phyloP scores from a whole-genome alignment of 768 basidiomycete genomes.

The Tremella mesenterica region DNA sequence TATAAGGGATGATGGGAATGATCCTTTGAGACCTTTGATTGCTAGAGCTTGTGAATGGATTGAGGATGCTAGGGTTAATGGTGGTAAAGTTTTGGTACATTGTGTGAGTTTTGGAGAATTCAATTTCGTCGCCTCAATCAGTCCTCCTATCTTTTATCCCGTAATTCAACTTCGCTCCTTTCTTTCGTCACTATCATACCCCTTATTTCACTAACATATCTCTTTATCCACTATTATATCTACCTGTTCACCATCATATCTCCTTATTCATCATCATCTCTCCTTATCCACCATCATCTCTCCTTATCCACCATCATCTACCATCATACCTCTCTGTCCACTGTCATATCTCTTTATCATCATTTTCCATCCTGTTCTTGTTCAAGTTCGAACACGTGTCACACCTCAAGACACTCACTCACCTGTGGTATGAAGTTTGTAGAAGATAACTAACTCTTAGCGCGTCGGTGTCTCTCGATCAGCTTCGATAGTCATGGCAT shows the following conservation, averaged over 20 bases:
- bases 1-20: constrained; percentile 92
- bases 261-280: neutral
- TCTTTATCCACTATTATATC: too few relatives aligned
- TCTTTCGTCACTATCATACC: too few relatives aligned
- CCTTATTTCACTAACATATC: too few relatives aligned
- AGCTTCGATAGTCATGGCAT: constrained; percentile 92
- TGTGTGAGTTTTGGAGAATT: constrained; percentile 49
- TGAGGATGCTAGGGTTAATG: constrained; percentile 67
- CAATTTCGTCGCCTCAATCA: neutral
- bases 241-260: neutral
- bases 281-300: too few relatives aligned
- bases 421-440: neutral
- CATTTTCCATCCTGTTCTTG: too few relatives aligned
- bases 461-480: constrained; percentile 97
- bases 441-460: constrained; percentile 11
- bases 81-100: constrained; percentile 87
- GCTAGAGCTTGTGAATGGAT: constrained; percentile 89
- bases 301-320: too few relatives aligned
- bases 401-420: too few relatives aligned
- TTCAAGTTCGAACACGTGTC: neutral
- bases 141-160: too few relatives aligned
- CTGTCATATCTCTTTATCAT: too few relatives aligned
- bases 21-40: constrained; percentile 80
- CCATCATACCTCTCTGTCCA: too few relatives aligned
- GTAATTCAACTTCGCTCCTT: too few relatives aligned